These are phyloP conservation scores for Pisolithus orientalis DNA, from an alignment of 768 basidiomycete genomes.

Conservation along the genomic window DNA sequence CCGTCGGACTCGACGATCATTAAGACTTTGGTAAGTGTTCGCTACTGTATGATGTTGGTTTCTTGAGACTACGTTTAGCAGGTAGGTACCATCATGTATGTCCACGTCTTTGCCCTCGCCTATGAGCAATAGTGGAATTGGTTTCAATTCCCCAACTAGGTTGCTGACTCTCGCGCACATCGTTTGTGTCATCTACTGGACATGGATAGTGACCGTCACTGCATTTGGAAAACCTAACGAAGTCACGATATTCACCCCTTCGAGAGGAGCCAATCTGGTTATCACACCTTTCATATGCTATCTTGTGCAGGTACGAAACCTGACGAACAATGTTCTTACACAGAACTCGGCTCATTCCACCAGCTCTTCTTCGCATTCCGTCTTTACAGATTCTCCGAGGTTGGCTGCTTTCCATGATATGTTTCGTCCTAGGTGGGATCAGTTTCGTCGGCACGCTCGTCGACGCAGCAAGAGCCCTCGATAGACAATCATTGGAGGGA, in stretches of 20 bases:
- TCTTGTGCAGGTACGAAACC: constrained; percentile 1
- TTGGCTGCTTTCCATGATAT: background rate
- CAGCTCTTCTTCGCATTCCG: constrained; percentile 1
- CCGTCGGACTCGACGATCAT: background rate
- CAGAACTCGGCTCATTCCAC: too few relatives aligned
- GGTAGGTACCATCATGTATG: constrained; percentile 3
- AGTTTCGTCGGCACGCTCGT: constrained; percentile 3
- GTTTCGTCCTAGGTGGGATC: background rate
- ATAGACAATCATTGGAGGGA: background rate
- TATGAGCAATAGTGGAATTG: too few relatives aligned
- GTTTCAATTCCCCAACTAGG: background rate
- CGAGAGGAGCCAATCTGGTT: constrained; percentile 1
- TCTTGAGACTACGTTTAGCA: background rate
- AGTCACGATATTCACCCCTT: constrained; percentile 3
- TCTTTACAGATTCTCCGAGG: constrained; percentile 1
- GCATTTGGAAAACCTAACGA: background rate
- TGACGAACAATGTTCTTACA: too few relatives aligned
- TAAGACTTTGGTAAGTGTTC: constrained; percentile 1
- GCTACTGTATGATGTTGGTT: too few relatives aligned
- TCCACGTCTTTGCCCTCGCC: too few relatives aligned
- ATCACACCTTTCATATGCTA: constrained; percentile 4
- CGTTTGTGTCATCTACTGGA: constrained; percentile 1
- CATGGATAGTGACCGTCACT: constrained; percentile 1
- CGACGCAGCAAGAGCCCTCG: background rate
- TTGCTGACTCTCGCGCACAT: background rate